phyloP scores from a whole-genome alignment of 768 basidiomycete genomes.

The Podaxis sp. region DNA sequence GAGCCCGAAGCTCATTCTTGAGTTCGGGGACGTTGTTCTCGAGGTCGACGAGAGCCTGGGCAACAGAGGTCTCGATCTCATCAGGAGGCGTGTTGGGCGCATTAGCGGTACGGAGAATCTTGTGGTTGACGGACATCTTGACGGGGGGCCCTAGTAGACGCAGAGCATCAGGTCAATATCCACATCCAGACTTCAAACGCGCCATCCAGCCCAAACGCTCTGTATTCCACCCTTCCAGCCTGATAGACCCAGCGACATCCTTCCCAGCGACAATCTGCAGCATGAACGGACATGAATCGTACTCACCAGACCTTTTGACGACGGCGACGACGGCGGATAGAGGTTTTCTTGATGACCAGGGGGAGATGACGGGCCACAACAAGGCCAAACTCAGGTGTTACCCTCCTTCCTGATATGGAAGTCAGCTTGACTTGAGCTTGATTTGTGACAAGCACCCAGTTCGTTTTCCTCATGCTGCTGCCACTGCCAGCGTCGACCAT shows the following conservation, averaged over 20 bases:
- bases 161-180: slow-evolving; percentile 48
- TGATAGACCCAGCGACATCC: slow-evolving; percentile 22
- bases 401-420: slow-evolving; percentile 6
- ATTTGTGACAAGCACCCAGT: not conserved
- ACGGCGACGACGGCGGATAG: slow-evolving; percentile 45
- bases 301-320: slow-evolving; percentile 74
- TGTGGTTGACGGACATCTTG: slow-evolving; percentile 77
- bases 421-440: slow-evolving; percentile 5
- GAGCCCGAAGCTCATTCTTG: slow-evolving; percentile 91
- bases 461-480: not conserved
- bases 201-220: slow-evolving; percentile 58
- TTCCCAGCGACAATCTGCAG: slow-evolving; percentile 24
- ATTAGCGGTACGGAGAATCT: slow-evolving; percentile 96
- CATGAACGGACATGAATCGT: slow-evolving; percentile 31
- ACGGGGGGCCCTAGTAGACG: slow-evolving; percentile 33
- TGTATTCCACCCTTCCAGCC: slow-evolving; percentile 21
- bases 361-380: slow-evolving; percentile 32
- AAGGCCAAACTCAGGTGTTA: slow-evolving; percentile 25
- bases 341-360: slow-evolving; percentile 33
- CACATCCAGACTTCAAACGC: slow-evolving; percentile 25
- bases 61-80: slow-evolving; percentile 88
- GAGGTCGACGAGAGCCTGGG: slow-evolving; percentile 95
- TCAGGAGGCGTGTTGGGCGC: slow-evolving; percentile 88
- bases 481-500: not conserved
- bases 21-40: slow-evolving; percentile 98